Evolutionary conservation across 1,284 basidiomycete species (phyloP).

Genomic region (Pseudozyma pruni): DNA sequence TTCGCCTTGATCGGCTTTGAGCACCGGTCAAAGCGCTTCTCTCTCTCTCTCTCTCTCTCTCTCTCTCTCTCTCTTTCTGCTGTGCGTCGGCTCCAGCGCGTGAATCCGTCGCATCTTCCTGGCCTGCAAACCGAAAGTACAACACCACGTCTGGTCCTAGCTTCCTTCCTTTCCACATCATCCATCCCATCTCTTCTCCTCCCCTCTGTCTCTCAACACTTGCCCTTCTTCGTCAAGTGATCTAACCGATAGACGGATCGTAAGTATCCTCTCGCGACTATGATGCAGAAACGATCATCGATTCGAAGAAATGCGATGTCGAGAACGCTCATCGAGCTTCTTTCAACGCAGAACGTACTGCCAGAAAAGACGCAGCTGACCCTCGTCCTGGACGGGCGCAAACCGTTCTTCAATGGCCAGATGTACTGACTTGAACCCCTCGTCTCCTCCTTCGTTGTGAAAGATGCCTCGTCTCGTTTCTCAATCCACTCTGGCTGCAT

Average conservation of each 20-base stretch:
- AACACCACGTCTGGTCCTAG: constrained; percentile 1
- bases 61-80: too few relatives aligned
- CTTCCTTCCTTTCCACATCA: constrained; percentile 15
- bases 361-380: too few relatives aligned
- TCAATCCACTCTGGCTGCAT: constrained; percentile 47
- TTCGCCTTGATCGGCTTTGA: too few relatives aligned
- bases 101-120: constrained; percentile 6
- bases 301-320: too few relatives aligned
- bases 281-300: neutral
- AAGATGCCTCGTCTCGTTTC: constrained; percentile 59
- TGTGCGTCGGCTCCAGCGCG: constrained; percentile 16
- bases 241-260: constrained; percentile 29
- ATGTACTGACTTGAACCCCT: neutral
- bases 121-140: constrained; percentile 1
- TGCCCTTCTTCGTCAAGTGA: constrained; percentile 17
- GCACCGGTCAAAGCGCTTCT: constrained; percentile 16
- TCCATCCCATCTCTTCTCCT: constrained; percentile 4
- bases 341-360: too few relatives aligned
- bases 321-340: too few relatives aligned
- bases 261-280: constrained; percentile 12
- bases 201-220: constrained; percentile 4
- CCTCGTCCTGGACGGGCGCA: too few relatives aligned
- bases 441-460: neutral
- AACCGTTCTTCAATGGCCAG: neutral
- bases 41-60: neutral